Base-by-base conservation (phyloP, 495 filamentous ascomycete genomes). In the Aspergillus affinis region DNA sequence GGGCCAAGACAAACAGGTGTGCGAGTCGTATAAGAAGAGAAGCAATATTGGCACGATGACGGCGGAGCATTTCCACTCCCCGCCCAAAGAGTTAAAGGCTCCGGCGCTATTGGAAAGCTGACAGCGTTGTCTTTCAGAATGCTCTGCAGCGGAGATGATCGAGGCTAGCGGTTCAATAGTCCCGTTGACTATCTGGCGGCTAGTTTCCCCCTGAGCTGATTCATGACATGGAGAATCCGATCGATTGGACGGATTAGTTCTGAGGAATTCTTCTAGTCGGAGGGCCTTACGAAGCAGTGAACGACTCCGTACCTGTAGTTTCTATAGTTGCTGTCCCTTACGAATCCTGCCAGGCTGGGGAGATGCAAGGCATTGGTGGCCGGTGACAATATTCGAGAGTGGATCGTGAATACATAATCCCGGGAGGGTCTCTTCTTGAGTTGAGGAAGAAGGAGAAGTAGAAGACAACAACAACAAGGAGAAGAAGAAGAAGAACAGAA, bases 81-180 rank as follows among this genome's bases (percentile, higher is more conserved):
- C 58, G 57, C 48, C 64, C 44, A 48, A 67, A 64, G 30, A 55
- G 49, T 57, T 64, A 57, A 55, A 62, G 53, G 36, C 59, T 65
- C 62, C 62, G 65, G 62, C 65, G 57, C 65, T 68, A 68, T 68
- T 68, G 65, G 55, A 61, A 44, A 55, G 62, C 52, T 68, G 65
- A 65, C 65, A 68, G 65, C 54, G 48, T 51, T 57, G 58, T 48
- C 56, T 51, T 52, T 26, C 23, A 26, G 23, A 26, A 26, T 26
- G 23, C 20, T 51, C 49, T 23, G 49, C 27, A 51, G 36, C 49
- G 49, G 6, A 51, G 23, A 10, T 51, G 27, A 17, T 51, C n/a
- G 20, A 50, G 36, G 12, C 36, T 41, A 41, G 36, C 36, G 36
- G 36, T 41, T 17, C 36, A 41, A 58, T 45, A 54, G 49, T 59